phyloP scores from a whole-genome alignment of 306 rosid species.

The Alnus rubra region DNA sequence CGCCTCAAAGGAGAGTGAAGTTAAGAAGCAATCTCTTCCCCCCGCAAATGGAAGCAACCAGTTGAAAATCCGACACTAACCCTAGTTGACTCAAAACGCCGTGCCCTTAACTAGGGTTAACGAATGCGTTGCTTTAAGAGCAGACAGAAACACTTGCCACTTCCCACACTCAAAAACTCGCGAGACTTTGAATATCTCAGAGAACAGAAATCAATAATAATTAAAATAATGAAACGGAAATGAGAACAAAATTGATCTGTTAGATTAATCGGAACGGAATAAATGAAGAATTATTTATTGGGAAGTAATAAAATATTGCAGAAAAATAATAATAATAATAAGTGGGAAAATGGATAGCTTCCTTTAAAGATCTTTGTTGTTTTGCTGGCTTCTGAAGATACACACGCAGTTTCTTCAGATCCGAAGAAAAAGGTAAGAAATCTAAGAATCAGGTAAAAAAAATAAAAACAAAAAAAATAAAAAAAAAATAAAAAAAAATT shows the following conservation, averaged over 20 bases:
- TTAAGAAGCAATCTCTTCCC: neutral
- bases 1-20: neutral
- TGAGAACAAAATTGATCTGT: neutral
- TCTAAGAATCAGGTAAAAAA: conserved; percentile 1
- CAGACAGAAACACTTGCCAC: neutral
- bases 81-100: neutral
- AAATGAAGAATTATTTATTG: conserved; percentile 19
- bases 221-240: too few relatives aligned
- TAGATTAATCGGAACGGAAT: conserved; percentile 22
- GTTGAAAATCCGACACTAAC: neutral
- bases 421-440: conserved; percentile 50
- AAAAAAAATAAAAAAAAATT: neutral
- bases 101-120: conserved; percentile 8
- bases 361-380: conserved; percentile 42
- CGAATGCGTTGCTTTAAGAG: conserved; percentile 3
- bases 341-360: conserved; percentile 19
- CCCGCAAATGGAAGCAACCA: neutral
- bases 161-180: neutral
- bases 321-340: neutral
- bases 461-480: neutral
- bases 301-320: neutral
- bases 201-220: conserved; percentile 10
- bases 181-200: conserved; percentile 20
- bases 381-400: conserved; percentile 50
- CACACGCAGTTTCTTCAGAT: conserved; percentile 45